These are phyloP conservation scores for Zangia roseola DNA, from an alignment of 768 basidiomycete species.

Conservation along the genomic window DNA sequence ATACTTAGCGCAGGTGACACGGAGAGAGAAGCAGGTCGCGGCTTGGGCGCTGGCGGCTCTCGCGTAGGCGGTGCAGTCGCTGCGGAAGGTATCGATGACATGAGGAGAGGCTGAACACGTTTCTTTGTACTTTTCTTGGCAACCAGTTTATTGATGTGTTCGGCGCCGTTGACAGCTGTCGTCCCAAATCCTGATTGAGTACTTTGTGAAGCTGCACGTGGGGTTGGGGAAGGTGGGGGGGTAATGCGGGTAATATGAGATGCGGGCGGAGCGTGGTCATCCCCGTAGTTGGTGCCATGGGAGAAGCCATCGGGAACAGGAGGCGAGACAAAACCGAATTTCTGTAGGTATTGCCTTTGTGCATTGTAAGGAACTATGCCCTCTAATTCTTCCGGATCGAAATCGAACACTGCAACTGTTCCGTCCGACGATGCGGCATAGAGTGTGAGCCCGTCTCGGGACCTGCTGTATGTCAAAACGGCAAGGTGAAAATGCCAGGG, in stretches of 20 bases:
- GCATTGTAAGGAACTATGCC: constrained; percentile 73
- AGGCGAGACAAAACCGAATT: constrained; percentile 72
- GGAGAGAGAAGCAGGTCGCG: constrained; percentile 25
- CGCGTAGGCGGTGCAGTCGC: constrained; percentile 15
- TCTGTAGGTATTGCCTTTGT: constrained; percentile 77
- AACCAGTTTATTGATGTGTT: constrained; percentile 69
- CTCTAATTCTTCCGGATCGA: constrained; percentile 76
- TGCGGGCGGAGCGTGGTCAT: constrained; percentile 20
- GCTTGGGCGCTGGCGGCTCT: constrained; percentile 24
- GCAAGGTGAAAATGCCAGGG: not conserved
- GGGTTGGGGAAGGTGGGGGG: constrained; percentile 49
- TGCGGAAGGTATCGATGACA: constrained; percentile 39
- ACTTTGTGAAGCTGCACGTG: constrained; percentile 30
- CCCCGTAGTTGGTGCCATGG: constrained; percentile 38
- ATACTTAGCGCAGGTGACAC: constrained; percentile 51
- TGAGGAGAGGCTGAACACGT: constrained; percentile 50
- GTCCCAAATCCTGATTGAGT: constrained; percentile 42
- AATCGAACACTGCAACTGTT: constrained; percentile 85
- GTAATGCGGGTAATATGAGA: constrained; percentile 43
- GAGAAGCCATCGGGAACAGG: constrained; percentile 72
- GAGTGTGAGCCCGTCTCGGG: constrained; percentile 85
- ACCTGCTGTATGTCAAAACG: constrained; percentile 51
- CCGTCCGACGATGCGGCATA: constrained; percentile 97
- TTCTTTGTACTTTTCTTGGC: constrained; percentile 75
- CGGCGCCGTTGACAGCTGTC: constrained; percentile 42